Evolutionary conservation across 129 eudicot species (phyloP).

Genomic region (Smallanthus sonchifolius): DNA sequence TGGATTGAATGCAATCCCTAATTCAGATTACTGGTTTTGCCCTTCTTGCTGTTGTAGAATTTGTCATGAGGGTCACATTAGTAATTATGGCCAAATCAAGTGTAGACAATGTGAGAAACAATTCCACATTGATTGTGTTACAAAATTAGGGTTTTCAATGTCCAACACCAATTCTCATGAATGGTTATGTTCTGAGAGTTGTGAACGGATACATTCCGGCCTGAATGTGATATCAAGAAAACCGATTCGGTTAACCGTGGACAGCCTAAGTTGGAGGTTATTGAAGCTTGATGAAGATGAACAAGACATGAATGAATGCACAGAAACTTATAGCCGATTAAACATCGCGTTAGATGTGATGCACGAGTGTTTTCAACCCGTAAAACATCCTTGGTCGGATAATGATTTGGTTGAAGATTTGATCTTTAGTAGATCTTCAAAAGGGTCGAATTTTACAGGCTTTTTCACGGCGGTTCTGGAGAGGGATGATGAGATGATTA

Average conservation of each 20-base stretch:
- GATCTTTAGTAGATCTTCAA: slow-evolving; percentile 56
- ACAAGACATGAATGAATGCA: slow-evolving; percentile 2
- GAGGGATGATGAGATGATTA: slow-evolving; percentile 50
- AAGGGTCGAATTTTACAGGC: slow-evolving; percentile 53
- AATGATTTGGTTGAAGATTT: slow-evolving; percentile 65
- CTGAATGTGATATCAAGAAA: slow-evolving; percentile 38
- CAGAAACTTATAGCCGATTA: slow-evolving; percentile 42
- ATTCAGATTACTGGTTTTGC: slow-evolving; percentile 55
- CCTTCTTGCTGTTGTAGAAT: slow-evolving; percentile 71
- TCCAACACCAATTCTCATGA: neutral
- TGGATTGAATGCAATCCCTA: slow-evolving; percentile 39
- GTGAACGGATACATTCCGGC: slow-evolving; percentile 43
- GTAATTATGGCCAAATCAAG: slow-evolving; percentile 11
- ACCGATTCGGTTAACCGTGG: slow-evolving; percentile 27
- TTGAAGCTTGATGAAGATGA: slow-evolving; percentile 31
- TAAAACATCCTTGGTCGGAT: slow-evolving; percentile 46
- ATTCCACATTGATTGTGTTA: slow-evolving; percentile 53
- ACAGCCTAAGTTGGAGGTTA: slow-evolving; percentile 62
- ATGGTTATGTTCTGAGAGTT: slow-evolving; percentile 58
- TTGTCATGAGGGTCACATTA: slow-evolving; percentile 41
- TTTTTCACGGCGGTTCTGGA: slow-evolving; percentile 67
- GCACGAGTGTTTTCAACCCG: slow-evolving; percentile 75
- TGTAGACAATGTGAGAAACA: slow-evolving; percentile 69
- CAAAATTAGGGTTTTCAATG: slow-evolving; percentile 19
- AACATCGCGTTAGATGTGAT: slow-evolving; percentile 55